Evolutionary conservation across 805 yeast species (phyloP), one percentile per base, ranked within the genome.

Genomic region (Wickerhamomyces queroliae): DNA sequence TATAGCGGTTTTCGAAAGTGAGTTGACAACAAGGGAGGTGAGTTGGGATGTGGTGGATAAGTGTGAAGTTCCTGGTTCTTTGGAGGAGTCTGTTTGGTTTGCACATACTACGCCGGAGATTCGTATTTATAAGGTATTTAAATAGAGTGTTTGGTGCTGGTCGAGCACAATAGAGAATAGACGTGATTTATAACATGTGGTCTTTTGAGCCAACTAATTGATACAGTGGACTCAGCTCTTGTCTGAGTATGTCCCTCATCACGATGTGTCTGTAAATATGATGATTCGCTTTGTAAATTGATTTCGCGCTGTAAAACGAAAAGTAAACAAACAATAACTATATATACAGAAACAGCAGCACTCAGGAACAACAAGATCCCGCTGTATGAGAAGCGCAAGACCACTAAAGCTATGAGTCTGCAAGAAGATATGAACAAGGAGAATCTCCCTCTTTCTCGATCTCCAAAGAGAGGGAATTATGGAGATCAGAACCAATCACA

Each of bases 1-100:
- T 0, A 50, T 72, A 2, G 39, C 49, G 1, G 61, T 47, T 3
- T 78, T 80, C 62, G 73, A 69, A 35, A 33, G 49, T 0, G 56
- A 51, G 24, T 55, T 76, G 7, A 38, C 37, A 6, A 35, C 38
- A 21, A 26, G 38, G 1, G 50, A 48, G 0, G 27, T 69, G 22
- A 25, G 34, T 1, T 51, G 50, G 46, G 35, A 40, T 5, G 30
- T 60, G 33, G 25, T 44, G 7, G 27, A 20, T 7, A 31, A 23
- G 7, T 33, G 44, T 38, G 35, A 44, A 33, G 35, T 44, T 36
- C 39, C 52, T 44, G 21, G 38, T 45, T 24, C 59, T 50, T n/a
- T 60, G 56, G 12, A 51, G 47, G 23, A 41, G 46, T 27, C 47
- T 55, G 28, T 53, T 37, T 46, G 55, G 55, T 45, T 40, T 42